Percentiles rank a stretch among this genome's conserved stretches.
Evolutionary conservation across 768 basidiomycete genomes (phyloP).

Genomic region (Amanita brunnescens): DNA sequence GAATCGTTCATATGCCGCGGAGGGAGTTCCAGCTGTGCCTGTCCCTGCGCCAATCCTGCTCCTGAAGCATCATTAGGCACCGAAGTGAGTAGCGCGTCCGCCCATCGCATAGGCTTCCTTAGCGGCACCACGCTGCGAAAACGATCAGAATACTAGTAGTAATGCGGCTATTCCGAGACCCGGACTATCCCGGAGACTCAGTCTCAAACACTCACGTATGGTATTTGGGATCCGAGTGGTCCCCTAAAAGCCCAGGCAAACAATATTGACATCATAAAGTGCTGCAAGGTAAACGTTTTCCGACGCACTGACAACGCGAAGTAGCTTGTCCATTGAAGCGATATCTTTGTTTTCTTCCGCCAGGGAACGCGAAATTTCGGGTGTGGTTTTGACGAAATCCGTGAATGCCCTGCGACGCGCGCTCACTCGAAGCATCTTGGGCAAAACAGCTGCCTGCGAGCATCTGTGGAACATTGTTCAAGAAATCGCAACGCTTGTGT

Average conservation of each 20-base stretch:
- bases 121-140: slow-evolving; percentile 43
- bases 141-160: background rate
- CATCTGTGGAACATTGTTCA: no score
- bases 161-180: no score
- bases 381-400: slow-evolving; percentile 6
- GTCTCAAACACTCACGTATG: slow-evolving; percentile 38
- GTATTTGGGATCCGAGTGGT: slow-evolving; percentile 43
- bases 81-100: slow-evolving; percentile 41
- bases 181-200: no score
- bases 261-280: background rate
- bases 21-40: slow-evolving; percentile 8
- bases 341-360: slow-evolving; percentile 52
- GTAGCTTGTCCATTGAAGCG: slow-evolving; percentile 44
- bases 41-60: slow-evolving; percentile 11
- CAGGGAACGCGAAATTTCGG: slow-evolving; percentile 17
- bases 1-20: slow-evolving; percentile 63
- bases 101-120: slow-evolving; percentile 47
- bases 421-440: background rate
- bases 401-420: background rate
- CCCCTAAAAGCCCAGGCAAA: slow-evolving; percentile 24
- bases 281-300: background rate
- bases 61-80: no score
- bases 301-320: slow-evolving; percentile 49
- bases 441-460: no score
- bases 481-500: no score